Evolutionary conservation across 495 filamentous ascomycete genomes (phyloP).

Genomic region (Penicillium soppii): DNA sequence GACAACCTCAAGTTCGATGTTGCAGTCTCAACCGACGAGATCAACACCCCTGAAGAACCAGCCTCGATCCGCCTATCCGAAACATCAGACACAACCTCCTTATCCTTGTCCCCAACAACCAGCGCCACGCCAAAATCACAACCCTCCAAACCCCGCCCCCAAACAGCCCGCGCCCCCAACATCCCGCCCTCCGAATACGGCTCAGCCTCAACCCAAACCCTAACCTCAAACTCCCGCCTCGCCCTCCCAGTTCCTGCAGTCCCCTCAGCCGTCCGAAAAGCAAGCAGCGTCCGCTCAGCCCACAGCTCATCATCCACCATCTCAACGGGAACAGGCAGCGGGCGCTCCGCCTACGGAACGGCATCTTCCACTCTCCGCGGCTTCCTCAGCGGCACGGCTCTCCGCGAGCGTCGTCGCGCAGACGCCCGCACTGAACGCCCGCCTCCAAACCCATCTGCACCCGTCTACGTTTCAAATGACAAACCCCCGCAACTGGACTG

Average conservation of each 20-base stretch:
- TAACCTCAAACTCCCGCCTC: constrained; percentile 26
- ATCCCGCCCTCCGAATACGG: constrained; percentile 28
- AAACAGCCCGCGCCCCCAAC: constrained; percentile 23
- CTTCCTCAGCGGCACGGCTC: constrained; percentile 32
- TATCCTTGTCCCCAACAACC: constrained; percentile 1
- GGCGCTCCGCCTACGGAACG: constrained; percentile 40
- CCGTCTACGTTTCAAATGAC: constrained; percentile 34
- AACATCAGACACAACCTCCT: neutral
- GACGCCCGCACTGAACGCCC: constrained; percentile 17
- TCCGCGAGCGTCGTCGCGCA: constrained; percentile 33
- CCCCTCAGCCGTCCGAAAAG: constrained; percentile 27
- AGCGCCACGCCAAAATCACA: neutral
- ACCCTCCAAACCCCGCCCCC: constrained; percentile 22
- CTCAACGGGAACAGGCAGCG: constrained; percentile 40
- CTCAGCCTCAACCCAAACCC: constrained; percentile 10
- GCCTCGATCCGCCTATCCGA: constrained; percentile 2
- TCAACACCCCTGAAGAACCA: constrained; percentile 20
- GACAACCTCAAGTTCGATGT: constrained; percentile 42
- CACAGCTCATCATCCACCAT: constrained; percentile 40
- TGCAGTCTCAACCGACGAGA: constrained; percentile 35
- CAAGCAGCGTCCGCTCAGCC: constrained; percentile 41
- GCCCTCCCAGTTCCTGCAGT: constrained; percentile 39
- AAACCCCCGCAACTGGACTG: constrained; percentile 43
- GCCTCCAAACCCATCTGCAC: constrained; percentile 1
- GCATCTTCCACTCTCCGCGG: constrained; percentile 43